Base-by-base conservation (phyloP, 331 rosid species). In the Spiraea crenata region DNA sequence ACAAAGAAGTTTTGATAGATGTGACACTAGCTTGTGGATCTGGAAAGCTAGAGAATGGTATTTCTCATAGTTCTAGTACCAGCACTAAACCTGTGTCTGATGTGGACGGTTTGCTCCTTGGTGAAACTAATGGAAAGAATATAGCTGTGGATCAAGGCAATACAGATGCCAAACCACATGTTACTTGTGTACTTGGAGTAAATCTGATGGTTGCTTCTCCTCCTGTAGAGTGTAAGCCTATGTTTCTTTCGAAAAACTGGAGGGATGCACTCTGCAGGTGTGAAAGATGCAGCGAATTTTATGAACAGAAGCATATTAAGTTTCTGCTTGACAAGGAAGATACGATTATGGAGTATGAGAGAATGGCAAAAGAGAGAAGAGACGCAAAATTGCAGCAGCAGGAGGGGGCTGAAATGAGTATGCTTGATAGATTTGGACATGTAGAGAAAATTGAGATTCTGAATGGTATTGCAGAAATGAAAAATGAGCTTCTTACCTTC, bases 401-500 rank as follows among this genome's bases (percentile, higher is more conserved):
- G 81, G 93, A 84, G 75, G 96, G 90, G 55, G 96, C 90, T 16
- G 96, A 89, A 82, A 67, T 82, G 70, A 86, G 74, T 44, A 70
- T 91, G 61, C 83, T 95, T 1, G 81, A 82, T 82, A 89, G 85
- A 20, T 86, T 88, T 59, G 95, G 91, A 31, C 95, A 88, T 62
- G 86, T 91, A 8, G 99, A 84, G 89, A 95, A 95, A 74, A 90
- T 95, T 52, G 99, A 91, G 87, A 81, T 95, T 80, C 87, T 91
- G 80, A 83, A 74, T 83, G 99, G 98, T 63, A 95, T 95, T 70
- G 96, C 91, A 55, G 99, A 95, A 38, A 86, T 95, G 90, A 91
- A 89, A 81, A 90, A 91, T 62, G 99, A 90, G 82, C 83, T 95
- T 81, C 93, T 80, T 42, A 37, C 90, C 70, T 89, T 91, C 86